Percentiles rank a stretch among this genome's conserved stretches.
phyloP scores from a whole-genome alignment of 129 eudicot species.

The Saussurea involucrata region DNA sequence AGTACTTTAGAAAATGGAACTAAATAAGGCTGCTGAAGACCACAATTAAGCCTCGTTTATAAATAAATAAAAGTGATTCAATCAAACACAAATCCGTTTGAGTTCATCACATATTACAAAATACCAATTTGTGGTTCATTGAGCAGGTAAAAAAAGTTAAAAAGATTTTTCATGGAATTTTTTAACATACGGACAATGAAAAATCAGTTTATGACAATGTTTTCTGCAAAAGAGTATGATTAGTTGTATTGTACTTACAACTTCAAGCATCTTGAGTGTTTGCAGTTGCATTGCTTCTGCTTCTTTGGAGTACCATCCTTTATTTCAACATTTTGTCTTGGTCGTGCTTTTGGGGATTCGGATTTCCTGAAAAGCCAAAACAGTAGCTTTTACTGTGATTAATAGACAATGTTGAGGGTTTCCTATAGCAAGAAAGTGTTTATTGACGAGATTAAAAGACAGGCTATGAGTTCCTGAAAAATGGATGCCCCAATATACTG shows the following conservation, averaged over 20 bases:
- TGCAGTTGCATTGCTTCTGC: constrained; percentile 86
- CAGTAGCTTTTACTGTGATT: not conserved
- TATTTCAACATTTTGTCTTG: constrained; percentile 54
- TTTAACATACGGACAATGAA: not conserved
- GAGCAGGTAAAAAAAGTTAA: not conserved
- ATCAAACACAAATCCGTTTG: not conserved
- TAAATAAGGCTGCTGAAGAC: not conserved
- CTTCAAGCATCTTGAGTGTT: constrained; percentile 82
- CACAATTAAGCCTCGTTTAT: not conserved
- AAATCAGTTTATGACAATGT: not conserved
- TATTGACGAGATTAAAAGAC: not conserved
- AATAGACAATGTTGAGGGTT: constrained; percentile 5
- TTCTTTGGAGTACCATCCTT: constrained; percentile 86
- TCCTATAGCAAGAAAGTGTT: constrained; percentile 1
- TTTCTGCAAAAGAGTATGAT: constrained; percentile 7
- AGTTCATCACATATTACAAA: not conserved
- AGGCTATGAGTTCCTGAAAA: not conserved
- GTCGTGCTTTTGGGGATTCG: constrained; percentile 68
- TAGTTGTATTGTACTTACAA: constrained; percentile 43
- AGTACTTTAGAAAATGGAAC: not conserved
- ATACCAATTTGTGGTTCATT: not conserved
- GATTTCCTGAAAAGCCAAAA: constrained; percentile 54
- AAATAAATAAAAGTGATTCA: not conserved
- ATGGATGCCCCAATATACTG: not conserved
- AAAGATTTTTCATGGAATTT: not conserved